Percentiles rank a stretch among this genome's conserved stretches.
These are phyloP conservation scores for Microdochium trichocladiopsis DNA, from an alignment of 2,329 filamentous ascomycete species.

Conservation along the genomic window DNA sequence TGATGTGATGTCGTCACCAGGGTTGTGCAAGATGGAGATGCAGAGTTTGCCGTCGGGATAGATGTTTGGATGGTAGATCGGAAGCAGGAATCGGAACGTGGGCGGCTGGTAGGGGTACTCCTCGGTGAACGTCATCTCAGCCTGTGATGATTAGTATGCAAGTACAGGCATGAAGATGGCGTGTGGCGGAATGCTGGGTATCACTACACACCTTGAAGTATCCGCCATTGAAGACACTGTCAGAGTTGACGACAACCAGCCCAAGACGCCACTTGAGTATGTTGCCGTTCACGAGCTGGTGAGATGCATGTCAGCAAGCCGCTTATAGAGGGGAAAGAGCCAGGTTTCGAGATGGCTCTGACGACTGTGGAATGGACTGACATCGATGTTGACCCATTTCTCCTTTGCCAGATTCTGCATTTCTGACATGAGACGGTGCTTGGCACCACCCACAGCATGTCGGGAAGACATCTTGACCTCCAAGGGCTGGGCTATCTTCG, in stretches of 20 bases:
- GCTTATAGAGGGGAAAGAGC: neutral
- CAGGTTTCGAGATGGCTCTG: neutral
- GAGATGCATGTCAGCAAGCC: constrained; percentile 6
- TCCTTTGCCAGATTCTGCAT: constrained; percentile 76
- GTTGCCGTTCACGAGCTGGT: constrained; percentile 69
- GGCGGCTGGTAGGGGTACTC: constrained; percentile 91
- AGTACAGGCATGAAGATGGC: neutral
- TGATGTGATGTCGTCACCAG: constrained; percentile 87
- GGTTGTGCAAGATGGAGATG: constrained; percentile 91
- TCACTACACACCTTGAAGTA: constrained; percentile 60
- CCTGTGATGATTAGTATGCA: constrained; percentile 32
- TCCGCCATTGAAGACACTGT: constrained; percentile 85
- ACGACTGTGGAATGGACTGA: constrained; percentile 28
- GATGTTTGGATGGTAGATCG: constrained; percentile 89
- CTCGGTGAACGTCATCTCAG: constrained; percentile 76
- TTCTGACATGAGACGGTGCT: constrained; percentile 85
- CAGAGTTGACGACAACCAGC: constrained; percentile 86
- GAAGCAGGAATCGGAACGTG: constrained; percentile 73
- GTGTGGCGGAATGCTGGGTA: neutral
- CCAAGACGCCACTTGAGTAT: constrained; percentile 83
- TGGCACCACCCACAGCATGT: constrained; percentile 37
- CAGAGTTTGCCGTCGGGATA: constrained; percentile 87
- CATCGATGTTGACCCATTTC: constrained; percentile 89
- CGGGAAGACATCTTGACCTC: constrained; percentile 19
- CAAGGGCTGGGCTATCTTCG: no score